These are phyloP conservation scores for Calonectria ilicicola DNA, from an alignment of 2,329 filamentous ascomycete species.

Conservation along the genomic window DNA sequence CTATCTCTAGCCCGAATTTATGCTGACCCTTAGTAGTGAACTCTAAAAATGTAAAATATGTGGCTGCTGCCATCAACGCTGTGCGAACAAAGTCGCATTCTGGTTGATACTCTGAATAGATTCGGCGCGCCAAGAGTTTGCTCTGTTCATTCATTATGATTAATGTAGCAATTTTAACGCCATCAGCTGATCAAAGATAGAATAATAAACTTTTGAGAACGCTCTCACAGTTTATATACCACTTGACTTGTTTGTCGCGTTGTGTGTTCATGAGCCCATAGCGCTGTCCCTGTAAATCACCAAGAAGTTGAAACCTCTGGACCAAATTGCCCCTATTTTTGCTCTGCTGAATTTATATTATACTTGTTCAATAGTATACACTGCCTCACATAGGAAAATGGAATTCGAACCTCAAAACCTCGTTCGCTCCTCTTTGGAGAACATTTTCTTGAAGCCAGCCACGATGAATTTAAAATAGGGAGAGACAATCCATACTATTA, in stretches of 20 bases:
- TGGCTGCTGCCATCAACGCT: slow-evolving; percentile 87
- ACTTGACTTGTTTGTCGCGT: background rate
- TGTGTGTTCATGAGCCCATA: background rate
- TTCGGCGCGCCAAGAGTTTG: background rate
- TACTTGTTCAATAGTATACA: no score
- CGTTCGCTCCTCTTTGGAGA: no score
- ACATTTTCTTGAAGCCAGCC: no score
- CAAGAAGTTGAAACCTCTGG: no score
- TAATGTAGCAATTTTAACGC: background rate
- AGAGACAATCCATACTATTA: no score
- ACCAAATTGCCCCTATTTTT: no score
- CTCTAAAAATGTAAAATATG: slow-evolving; percentile 89
- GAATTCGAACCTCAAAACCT: no score
- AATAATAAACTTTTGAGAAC: background rate
- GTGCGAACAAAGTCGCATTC: slow-evolving; percentile 54
- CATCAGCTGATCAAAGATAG: background rate
- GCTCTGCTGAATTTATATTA: no score
- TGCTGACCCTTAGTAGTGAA: slow-evolving; percentile 57
- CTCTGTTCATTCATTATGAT: background rate
- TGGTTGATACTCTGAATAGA: background rate
- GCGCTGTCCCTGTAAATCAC: no score
- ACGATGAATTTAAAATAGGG: no score
- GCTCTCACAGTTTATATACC: background rate
- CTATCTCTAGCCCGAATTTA: slow-evolving; percentile 69
- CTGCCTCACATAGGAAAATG: no score